Evolutionary conservation across 495 filamentous ascomycete species (phyloP).

Genomic region (Staphylotrichum tortipilum): DNA sequence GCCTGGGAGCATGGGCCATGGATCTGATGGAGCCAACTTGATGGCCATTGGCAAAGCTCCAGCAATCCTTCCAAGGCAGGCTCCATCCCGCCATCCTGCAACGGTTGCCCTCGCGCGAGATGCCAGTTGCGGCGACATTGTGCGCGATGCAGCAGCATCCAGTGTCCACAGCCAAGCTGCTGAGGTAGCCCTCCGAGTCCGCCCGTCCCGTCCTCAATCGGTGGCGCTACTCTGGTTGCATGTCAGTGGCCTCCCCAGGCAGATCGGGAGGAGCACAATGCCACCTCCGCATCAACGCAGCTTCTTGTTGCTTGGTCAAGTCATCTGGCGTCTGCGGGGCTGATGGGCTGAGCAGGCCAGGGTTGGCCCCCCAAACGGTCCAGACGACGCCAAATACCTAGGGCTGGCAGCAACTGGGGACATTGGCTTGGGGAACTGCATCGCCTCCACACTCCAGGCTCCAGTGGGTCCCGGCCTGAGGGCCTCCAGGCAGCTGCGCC

Average conservation of each 20-base stretch:
- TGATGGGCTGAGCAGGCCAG: not conserved
- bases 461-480: not conserved
- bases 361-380: too few relatives aligned
- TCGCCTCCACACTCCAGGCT: not conserved
- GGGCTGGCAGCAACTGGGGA: not conserved
- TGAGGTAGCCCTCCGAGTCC: too few relatives aligned
- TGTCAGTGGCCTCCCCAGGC: not conserved
- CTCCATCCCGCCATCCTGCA: too few relatives aligned
- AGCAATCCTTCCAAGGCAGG: not conserved
- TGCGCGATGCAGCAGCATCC: too few relatives aligned
- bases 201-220: not conserved
- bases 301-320: not conserved
- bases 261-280: not conserved
- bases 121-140: too few relatives aligned
- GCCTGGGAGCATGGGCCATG: too few relatives aligned
- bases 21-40: too few relatives aligned
- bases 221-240: not conserved
- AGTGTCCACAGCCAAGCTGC: too few relatives aligned
- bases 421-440: too few relatives aligned
- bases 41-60: too few relatives aligned
- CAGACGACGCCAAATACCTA: not conserved
- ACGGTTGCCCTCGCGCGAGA: too few relatives aligned
- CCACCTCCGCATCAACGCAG: not conserved
- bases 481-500: conserved; percentile 9
- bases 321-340: not conserved